Evolutionary conservation across 371 early-diverging fungal species (phyloP), one percentile per base, ranked within the genome.

Genomic region (Mucor saturninus): DNA sequence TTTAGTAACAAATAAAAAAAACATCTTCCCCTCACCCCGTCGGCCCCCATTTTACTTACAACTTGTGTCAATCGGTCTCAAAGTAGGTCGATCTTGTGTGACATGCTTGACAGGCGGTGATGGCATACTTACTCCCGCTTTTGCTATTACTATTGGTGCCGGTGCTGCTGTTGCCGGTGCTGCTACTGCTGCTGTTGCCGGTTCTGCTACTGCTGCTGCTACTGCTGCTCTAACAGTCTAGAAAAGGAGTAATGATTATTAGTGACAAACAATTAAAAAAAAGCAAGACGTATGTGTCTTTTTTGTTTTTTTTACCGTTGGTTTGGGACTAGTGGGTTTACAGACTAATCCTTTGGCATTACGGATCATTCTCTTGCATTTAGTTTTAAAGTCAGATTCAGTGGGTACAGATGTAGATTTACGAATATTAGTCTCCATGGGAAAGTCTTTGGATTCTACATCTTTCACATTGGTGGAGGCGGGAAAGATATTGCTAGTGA

Each of bases 261-360:
- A 35, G 2, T 21, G 9, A 7, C 8, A 21, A 21, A 21, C 21
- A 21, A 21, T 46, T 43, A 11, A 45, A 49, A 49, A 29, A 49
- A 49, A 28, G 11, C 21, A 21, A 21, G 21, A 21, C 21, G 21
- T 21, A 21, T 21, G 1, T 21, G 21, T 21, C 21, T 21, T 21
- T 21, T 21, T 21, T 29, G 28, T 28, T 10, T 6, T 13, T 10
- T 30, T 31, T n/a, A 42, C 43, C 43, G 13, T 30, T 3, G 26
- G 31, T 11, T 50, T 50, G 2, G 50, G 50, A 9, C 13, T 50
- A 5, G 28, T 30, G 13, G 50, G 30, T 29, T 50, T 50, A 30
- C 50, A 50, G 5, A 50, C 50, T 10, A 50, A 14, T 30, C 50
- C 50, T 30, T 50, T 50, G 4, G 50, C 50, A 50, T 30, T 50